Percentiles rank a stretch among this genome's conserved stretches.
Evolutionary conservation across 1,139 yeast species (phyloP).

Genomic region (Suhomyces kunorum): DNA sequence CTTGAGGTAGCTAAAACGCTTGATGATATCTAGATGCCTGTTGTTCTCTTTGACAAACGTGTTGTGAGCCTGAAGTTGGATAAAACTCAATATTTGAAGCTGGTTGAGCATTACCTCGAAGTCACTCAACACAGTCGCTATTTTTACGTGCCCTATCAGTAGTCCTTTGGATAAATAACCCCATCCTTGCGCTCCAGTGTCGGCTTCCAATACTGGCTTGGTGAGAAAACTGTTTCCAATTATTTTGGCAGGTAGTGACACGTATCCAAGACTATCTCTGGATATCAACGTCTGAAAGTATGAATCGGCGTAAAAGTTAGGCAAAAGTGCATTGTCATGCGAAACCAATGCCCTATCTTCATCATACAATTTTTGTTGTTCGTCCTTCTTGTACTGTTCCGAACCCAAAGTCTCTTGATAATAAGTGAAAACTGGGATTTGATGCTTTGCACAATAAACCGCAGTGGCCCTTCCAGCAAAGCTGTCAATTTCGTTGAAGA

Average conservation of each 20-base stretch:
- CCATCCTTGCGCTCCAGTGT: conserved; percentile 2
- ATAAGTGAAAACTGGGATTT: conserved; percentile 32
- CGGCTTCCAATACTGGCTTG: conserved; percentile 16
- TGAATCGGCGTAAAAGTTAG: conserved; percentile 35
- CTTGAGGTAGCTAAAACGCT: conserved; percentile 30
- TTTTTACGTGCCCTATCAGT: conserved; percentile 30
- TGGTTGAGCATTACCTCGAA: conserved; percentile 39
- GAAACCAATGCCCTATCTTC: conserved; percentile 34
- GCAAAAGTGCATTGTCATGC: conserved; percentile 41
- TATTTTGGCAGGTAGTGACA: conserved; percentile 36
- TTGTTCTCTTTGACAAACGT: conserved; percentile 9
- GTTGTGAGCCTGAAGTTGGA: conserved; percentile 21
- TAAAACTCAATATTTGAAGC: conserved; percentile 35
- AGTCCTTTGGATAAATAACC: conserved; percentile 30
- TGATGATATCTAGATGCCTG: conserved; percentile 13
- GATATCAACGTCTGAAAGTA: conserved; percentile 41
- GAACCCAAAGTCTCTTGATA: conserved; percentile 22
- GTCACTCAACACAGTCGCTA: conserved; percentile 24
- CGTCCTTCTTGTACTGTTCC: not conserved
- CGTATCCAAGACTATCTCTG: conserved; percentile 36
- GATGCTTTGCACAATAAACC: conserved; percentile 24
- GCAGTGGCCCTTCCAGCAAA: conserved; percentile 31
- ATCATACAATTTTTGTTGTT: not conserved
- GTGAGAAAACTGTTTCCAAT: conserved; percentile 37
- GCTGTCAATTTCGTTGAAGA: conserved; percentile 29